These are phyloP conservation scores for Tanacetum coccineum DNA, from an alignment of 129 eudicot genomes.

Conservation along the genomic window DNA sequence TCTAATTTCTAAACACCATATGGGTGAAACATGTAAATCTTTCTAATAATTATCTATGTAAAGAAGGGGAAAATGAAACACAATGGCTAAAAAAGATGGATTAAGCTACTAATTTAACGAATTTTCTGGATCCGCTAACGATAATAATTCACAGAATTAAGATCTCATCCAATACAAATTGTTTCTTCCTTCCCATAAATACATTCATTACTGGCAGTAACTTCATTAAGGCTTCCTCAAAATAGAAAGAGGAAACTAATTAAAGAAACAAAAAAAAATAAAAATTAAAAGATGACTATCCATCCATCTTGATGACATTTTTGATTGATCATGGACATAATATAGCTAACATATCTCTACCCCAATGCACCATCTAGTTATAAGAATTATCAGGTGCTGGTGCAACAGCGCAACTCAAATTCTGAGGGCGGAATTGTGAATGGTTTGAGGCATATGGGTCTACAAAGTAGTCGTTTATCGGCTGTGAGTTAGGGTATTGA, in stretches of 20 bases:
- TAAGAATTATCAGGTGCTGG: constrained; percentile 18
- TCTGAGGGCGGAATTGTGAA: constrained; percentile 18
- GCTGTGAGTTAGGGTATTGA: constrained; percentile 22
- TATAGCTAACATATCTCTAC: neutral
- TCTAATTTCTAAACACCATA: too few relatives aligned
- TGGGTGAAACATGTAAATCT: too few relatives aligned
- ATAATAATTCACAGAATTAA: too few relatives aligned
- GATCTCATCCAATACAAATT: too few relatives aligned
- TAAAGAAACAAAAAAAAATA: neutral
- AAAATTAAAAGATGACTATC: neutral
- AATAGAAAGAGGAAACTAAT: constrained; percentile 9
- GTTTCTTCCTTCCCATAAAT: neutral
- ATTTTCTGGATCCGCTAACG: too few relatives aligned
- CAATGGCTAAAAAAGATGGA: too few relatives aligned
- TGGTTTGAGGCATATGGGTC: constrained; percentile 35
- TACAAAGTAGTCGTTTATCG: constrained; percentile 49
- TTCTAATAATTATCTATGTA: too few relatives aligned
- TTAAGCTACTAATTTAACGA: too few relatives aligned
- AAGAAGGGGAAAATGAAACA: too few relatives aligned
- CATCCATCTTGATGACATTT: neutral
- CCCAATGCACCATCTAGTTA: constrained; percentile 1
- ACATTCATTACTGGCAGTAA: neutral
- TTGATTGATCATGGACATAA: neutral
- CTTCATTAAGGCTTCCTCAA: constrained; percentile 2
- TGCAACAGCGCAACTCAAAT: constrained; percentile 9